These are phyloP conservation scores for Ogataea henricii DNA, from an alignment of 805 yeast species.

Conservation along the genomic window DNA sequence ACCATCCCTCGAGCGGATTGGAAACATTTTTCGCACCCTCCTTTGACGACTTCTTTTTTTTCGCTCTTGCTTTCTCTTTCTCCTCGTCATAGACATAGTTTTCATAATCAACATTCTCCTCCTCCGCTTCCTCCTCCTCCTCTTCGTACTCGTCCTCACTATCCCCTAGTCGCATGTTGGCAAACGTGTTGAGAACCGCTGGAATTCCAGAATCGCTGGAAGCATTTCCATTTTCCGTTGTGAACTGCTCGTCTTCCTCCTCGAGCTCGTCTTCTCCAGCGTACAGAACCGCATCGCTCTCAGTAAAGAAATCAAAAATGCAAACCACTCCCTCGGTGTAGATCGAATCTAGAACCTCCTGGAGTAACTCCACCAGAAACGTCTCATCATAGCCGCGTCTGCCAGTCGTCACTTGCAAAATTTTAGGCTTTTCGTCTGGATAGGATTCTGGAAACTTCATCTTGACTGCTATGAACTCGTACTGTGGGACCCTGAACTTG, in stretches of 20 bases:
- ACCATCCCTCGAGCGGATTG: slow-evolving; percentile 74
- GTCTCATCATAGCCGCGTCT: slow-evolving; percentile 41
- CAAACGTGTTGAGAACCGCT: slow-evolving; percentile 6
- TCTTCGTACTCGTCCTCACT: slow-evolving; percentile 6
- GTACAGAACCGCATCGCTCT: slow-evolving; percentile 56
- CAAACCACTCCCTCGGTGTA: slow-evolving; percentile 69
- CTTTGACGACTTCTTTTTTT: slow-evolving; percentile 7
- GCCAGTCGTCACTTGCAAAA: slow-evolving; percentile 52
- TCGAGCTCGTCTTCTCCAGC: slow-evolving; percentile 35
- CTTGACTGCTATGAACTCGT: slow-evolving; percentile 60
- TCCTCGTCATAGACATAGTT: slow-evolving; percentile 31
- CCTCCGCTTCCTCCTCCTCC: slow-evolving; percentile 5
- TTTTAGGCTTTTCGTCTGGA: slow-evolving; percentile 65
- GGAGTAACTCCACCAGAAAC: slow-evolving; percentile 49
- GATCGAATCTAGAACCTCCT: slow-evolving; percentile 52
- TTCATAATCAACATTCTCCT: slow-evolving; percentile 7
- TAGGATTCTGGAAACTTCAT: slow-evolving; percentile 71
- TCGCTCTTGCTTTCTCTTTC: slow-evolving; percentile 30
- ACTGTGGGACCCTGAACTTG: slow-evolving; percentile 60
- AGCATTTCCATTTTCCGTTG: slow-evolving; percentile 22
- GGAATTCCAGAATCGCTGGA: background rate
- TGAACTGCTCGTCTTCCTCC: slow-evolving; percentile 24
- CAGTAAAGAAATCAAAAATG: slow-evolving; percentile 74
- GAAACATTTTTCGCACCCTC: slow-evolving; percentile 10
- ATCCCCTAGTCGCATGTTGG: slow-evolving; percentile 7